Evolutionary conservation across 2,329 filamentous ascomycete species (phyloP), one percentile per base, ranked within the genome.

Genomic region (Tolypocladium inflatum): DNA sequence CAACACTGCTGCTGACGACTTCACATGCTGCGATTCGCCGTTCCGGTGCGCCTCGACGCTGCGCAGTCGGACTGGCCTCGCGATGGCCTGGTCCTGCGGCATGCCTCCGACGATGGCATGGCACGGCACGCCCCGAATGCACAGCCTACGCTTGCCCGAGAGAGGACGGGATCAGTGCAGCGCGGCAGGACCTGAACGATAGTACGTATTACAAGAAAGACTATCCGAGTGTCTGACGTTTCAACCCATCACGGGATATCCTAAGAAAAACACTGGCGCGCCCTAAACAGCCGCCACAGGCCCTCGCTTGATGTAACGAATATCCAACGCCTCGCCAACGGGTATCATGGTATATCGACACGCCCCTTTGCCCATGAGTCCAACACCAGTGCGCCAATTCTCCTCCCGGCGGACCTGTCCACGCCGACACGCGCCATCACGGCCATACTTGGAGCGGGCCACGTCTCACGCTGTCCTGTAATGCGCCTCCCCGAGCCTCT

Each of bases 401-500:
- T 5, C 26, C 8, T 21, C 48, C 21, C 33, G 10, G 30, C 48
- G 19, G 21, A 35, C 15, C 21, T 21, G 13, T n/a, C 17, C 26
- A 15, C 33, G 30, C 38, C 53, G 53, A 43, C 26, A 10, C 53
- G 26, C 48, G 48, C 48, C 48, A 4, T 37, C 48, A 4, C 30
- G 19, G 30, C 48, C 19, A 30, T 35, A 21, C 19, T 15, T 35
- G 19, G 8, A 13, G 4, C 26, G 19, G 15, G 4, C n/a, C 21
- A 10, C 2, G 26, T 37, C 5, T 30, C 41, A 57, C 19, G 39
- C 38, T 11, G 55, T 35, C 48, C 45, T 54, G 17, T 50, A 17
- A 11, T 48, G 30, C 15, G 43, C 43, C n/a, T 83, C 80, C 33
- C 79, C 69, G 57, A 83, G 70, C 57, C 78, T 70, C 64, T 75